Conservation (phyloP, 2,329 filamentous ascomycete genomes). For the Neonectria hederae region DNA sequence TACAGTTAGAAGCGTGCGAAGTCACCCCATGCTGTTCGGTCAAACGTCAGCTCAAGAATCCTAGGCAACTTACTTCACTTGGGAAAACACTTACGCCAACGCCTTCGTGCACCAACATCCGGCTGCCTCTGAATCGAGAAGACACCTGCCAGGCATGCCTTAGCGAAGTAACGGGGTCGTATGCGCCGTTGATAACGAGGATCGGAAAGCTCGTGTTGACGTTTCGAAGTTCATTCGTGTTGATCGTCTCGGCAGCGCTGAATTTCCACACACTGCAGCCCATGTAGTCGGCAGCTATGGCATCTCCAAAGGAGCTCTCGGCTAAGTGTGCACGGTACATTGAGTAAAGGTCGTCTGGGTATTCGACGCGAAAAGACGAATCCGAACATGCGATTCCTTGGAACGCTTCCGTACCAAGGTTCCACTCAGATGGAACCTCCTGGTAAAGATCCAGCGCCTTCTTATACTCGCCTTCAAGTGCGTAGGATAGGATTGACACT, state of each 20-base stretch:
- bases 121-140: slow-evolving; percentile 28
- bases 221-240: slow-evolving; percentile 26
- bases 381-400: slow-evolving; percentile 23
- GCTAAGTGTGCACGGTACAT: slow-evolving; percentile 1
- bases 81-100: slow-evolving; percentile 29
- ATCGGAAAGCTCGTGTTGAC: slow-evolving; percentile 34
- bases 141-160: slow-evolving; percentile 30
- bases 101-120: slow-evolving; percentile 34
- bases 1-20: slow-evolving; percentile 7
- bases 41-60: background rate
- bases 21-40: background rate
- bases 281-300: slow-evolving; percentile 5
- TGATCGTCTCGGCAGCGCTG: slow-evolving; percentile 23
- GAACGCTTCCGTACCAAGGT: background rate
- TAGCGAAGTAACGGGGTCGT: slow-evolving; percentile 33
- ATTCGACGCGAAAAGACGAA: slow-evolving; percentile 19
- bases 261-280: slow-evolving; percentile 30
- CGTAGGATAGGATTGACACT: background rate
- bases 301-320: slow-evolving; percentile 27
- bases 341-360: slow-evolving; percentile 16
- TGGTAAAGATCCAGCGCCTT: background rate
- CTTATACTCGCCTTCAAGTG: slow-evolving; percentile 7
- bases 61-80: background rate
- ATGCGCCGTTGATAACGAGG: slow-evolving; percentile 32
- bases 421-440: slow-evolving; percentile 8